These are phyloP conservation scores for Penicillium frequentans DNA, from an alignment of 2,329 filamentous ascomycete species.

Conservation along the genomic window DNA sequence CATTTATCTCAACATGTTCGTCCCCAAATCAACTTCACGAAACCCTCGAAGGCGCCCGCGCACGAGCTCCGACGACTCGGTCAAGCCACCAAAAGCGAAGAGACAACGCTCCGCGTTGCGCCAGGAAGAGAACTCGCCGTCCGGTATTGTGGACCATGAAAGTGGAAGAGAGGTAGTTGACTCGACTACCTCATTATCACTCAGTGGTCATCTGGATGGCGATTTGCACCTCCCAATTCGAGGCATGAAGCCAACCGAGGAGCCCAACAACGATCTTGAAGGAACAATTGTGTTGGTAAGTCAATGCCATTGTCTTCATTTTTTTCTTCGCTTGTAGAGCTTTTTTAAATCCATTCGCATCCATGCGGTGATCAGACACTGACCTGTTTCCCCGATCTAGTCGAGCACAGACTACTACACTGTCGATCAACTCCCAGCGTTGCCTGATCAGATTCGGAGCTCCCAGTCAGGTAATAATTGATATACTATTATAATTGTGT, in stretches of 20 bases:
- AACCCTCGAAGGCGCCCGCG: slow-evolving; percentile 42
- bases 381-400: slow-evolving; percentile 43
- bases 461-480: slow-evolving; percentile 59
- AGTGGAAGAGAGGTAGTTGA: slow-evolving; percentile 16
- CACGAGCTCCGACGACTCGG: slow-evolving; percentile 46
- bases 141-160: slow-evolving; percentile 20
- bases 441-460: slow-evolving; percentile 73
- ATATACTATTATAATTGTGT: not conserved
- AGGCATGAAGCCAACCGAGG: slow-evolving; percentile 39
- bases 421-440: slow-evolving; percentile 78
- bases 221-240: slow-evolving; percentile 39
- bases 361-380: not conserved
- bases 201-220: slow-evolving; percentile 15
- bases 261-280: slow-evolving; percentile 28
- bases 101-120: slow-evolving; percentile 47
- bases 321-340: not conserved
- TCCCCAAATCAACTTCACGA: slow-evolving; percentile 35
- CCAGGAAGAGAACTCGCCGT: slow-evolving; percentile 33
- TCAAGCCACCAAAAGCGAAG: slow-evolving; percentile 47
- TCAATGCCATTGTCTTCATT: not conserved
- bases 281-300: slow-evolving; percentile 40
- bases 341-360: not conserved
- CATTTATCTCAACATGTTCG: slow-evolving; percentile 35
- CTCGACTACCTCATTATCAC: slow-evolving; percentile 8
- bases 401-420: slow-evolving; percentile 82